These are phyloP conservation scores for Leccinum fallax DNA, from an alignment of 1,284 basidiomycete species.

Conservation along the genomic window DNA sequence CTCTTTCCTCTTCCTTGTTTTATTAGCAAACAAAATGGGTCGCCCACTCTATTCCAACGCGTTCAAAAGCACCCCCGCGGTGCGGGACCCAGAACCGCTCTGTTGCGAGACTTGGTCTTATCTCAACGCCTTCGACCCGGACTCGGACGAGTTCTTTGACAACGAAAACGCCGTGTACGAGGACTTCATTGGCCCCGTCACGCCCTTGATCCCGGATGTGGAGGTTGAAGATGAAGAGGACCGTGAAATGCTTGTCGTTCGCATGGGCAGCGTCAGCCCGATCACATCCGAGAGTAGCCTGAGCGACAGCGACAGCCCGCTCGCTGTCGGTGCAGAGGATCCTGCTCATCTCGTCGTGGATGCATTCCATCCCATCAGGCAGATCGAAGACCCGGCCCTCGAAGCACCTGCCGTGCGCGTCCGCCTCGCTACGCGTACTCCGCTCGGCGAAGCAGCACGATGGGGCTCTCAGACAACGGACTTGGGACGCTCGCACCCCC, in stretches of 20 bases:
- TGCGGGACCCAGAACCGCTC: constrained; percentile 50
- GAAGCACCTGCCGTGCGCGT: constrained; percentile 28
- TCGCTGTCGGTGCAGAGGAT: constrained; percentile 44
- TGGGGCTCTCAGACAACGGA: constrained; percentile 12
- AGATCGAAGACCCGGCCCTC: constrained; percentile 7
- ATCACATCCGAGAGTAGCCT: constrained; percentile 40
- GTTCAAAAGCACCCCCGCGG: constrained; percentile 43
- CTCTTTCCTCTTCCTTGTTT: constrained; percentile 23
- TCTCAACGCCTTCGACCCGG: constrained; percentile 75
- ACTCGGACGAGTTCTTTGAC: constrained; percentile 74
- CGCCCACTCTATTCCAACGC: constrained; percentile 64
- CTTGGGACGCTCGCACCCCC: constrained; percentile 1
- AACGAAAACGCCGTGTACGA: constrained; percentile 63
- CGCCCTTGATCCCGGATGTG: constrained; percentile 15
- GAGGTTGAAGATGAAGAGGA: constrained; percentile 30
- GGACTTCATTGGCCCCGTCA: constrained; percentile 54
- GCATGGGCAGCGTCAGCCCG: constrained; percentile 30
- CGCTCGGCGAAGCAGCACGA: constrained; percentile 7
- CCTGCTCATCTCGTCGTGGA: constrained; percentile 39
- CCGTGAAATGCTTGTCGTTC: constrained; percentile 28
- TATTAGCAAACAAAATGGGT: constrained; percentile 53
- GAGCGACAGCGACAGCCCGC: constrained; percentile 44
- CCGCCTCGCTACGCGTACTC: constrained; percentile 22
- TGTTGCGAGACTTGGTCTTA: constrained; percentile 62
- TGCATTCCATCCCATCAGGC: constrained; percentile 32